Conservation (phyloP, 345 rosid species). For the Eucalyptus sp. region DNA sequence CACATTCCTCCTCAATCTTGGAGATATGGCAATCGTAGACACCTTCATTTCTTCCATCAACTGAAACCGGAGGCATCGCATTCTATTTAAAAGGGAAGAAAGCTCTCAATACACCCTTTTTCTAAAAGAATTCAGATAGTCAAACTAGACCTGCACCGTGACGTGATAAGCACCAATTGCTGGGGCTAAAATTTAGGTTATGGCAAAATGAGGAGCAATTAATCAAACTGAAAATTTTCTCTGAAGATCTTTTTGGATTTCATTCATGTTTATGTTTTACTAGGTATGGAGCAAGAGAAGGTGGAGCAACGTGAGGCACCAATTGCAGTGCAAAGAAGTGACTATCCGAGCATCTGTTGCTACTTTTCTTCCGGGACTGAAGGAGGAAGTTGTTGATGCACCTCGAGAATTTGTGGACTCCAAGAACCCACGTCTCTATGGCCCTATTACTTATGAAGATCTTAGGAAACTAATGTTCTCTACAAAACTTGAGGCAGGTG, state of each 20-base stretch:
- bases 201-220: neutral
- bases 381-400: constrained; percentile 23
- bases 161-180: neutral
- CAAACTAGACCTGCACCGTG: neutral
- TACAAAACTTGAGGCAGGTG: constrained; percentile 30
- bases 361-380: constrained; percentile 53
- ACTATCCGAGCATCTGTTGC: constrained; percentile 38
- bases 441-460: constrained; percentile 27
- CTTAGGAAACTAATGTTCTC: constrained; percentile 32
- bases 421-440: constrained; percentile 34
- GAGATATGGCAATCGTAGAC: constrained; percentile 50
- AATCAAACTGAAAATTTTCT: neutral
- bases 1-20: constrained; percentile 75
- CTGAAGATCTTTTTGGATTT: neutral
- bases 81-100: neutral
- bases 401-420: constrained; percentile 29
- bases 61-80: neutral
- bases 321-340: constrained; percentile 70
- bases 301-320: constrained; percentile 45
- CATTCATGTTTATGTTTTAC: neutral
- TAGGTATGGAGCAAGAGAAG: constrained; percentile 80
- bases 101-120: neutral
- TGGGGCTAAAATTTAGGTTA: neutral
- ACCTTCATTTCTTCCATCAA: neutral
- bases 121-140: neutral